Percentiles rank a stretch among this genome's conserved stretches.
phyloP scores from a whole-genome alignment of 257 asterid species.

The Nicotiana undulata region DNA sequence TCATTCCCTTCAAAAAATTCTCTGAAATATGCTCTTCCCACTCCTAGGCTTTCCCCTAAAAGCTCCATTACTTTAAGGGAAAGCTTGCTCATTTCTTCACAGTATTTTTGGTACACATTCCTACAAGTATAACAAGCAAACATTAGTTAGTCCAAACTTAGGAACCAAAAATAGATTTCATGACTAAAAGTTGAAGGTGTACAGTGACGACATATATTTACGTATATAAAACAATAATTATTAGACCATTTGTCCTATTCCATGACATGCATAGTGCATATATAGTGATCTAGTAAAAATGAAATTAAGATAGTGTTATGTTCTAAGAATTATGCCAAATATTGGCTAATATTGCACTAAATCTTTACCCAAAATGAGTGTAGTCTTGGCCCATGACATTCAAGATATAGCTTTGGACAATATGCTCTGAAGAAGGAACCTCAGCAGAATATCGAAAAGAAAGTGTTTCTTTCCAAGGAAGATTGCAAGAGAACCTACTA shows the following conservation, averaged over 20 bases:
- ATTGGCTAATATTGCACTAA: not conserved
- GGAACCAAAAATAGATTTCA: not conserved
- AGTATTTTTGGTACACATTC: slow-evolving; percentile 46
- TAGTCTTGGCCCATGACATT: slow-evolving; percentile 44
- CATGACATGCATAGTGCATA: not conserved
- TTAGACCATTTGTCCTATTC: not conserved
- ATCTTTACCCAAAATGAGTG: slow-evolving; percentile 45
- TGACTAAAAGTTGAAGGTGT: not conserved
- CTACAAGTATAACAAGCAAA: slow-evolving; percentile 18
- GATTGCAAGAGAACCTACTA: slow-evolving; percentile 58
- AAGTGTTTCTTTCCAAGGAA: slow-evolving; percentile 86
- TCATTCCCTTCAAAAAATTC: slow-evolving; percentile 62
- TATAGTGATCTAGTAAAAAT: not conserved
- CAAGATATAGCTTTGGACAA: slow-evolving; percentile 33
- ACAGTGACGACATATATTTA: not conserved
- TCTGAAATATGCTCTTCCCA: slow-evolving; percentile 36
- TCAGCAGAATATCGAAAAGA: slow-evolving; percentile 46
- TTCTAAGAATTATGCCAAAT: not conserved
- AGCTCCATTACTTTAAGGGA: slow-evolving; percentile 55
- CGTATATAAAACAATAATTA: not conserved
- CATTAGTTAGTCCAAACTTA: not conserved
- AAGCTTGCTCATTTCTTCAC: slow-evolving; percentile 56
- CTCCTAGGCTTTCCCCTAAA: slow-evolving; percentile 60
- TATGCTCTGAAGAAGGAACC: slow-evolving; percentile 3
- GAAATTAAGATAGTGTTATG: not conserved